phyloP scores from a whole-genome alignment of 129 eudicot genomes.

The Erigeron canadensis region DNA sequence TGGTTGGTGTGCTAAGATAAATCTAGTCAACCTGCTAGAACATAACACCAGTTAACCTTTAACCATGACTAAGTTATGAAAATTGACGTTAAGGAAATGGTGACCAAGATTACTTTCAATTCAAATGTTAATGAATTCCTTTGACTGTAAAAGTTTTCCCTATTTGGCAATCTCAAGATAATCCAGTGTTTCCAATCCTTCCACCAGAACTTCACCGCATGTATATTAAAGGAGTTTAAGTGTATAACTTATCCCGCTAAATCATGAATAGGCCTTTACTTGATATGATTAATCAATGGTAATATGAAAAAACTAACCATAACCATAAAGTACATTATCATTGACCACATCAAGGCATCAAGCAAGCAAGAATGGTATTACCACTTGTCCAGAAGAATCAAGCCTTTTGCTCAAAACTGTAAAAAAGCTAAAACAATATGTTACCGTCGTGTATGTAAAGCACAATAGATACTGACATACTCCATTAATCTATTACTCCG shows the following conservation, averaged over 20 bases:
- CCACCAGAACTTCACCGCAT: conserved; percentile 87
- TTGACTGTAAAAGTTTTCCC: conserved; percentile 69
- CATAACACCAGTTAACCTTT: neutral
- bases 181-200: conserved; percentile 93
- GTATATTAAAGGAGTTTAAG: neutral
- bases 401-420: neutral
- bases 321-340: neutral
- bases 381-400: neutral
- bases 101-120: conserved; percentile 59
- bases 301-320: neutral
- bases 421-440: neutral
- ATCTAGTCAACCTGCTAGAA: conserved; percentile 73
- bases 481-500: neutral
- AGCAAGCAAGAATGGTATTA: neutral
- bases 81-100: neutral
- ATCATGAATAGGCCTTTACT: no score
- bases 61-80: neutral
- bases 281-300: neutral
- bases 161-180: conserved; percentile 74
- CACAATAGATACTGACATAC: neutral
- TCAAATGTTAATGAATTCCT: conserved; percentile 84
- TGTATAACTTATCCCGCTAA: neutral
- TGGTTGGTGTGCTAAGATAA: conserved; percentile 88
- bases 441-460: neutral
- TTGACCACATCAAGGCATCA: neutral